phyloP scores from a whole-genome alignment of 208 protist genomes.

The Acanthamoeba sp. region DNA sequence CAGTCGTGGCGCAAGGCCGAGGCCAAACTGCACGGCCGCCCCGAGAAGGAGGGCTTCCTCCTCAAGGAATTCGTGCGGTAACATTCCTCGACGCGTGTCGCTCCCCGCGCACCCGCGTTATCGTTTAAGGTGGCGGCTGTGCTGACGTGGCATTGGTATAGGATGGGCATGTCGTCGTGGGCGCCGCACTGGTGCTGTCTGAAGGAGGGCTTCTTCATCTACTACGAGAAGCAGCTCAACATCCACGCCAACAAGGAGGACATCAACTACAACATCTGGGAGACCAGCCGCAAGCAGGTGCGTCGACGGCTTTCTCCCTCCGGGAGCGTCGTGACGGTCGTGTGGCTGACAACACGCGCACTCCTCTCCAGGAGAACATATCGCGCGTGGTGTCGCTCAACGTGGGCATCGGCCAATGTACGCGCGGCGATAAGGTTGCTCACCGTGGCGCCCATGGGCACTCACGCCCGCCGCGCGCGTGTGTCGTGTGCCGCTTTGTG shows the following conservation, averaged over 20 bases:
- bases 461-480: too few relatives aligned
- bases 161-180: not conserved
- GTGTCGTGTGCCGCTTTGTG: too few relatives aligned
- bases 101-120: too few relatives aligned
- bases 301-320: not conserved
- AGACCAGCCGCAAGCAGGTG: not conserved
- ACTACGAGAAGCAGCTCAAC: conserved; percentile 32
- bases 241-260: not conserved
- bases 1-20: not conserved
- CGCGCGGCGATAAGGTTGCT: not conserved
- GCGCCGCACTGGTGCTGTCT: conserved; percentile 5
- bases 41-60: conserved; percentile 11
- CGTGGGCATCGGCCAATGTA: conserved; percentile 10
- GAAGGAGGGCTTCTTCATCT: not conserved
- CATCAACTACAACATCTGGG: conserved; percentile 20
- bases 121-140: not conserved
- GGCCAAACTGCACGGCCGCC: not conserved
- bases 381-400: conserved; percentile 7
- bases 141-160: not conserved
- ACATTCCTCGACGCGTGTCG: not conserved
- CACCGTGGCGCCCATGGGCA: too few relatives aligned
- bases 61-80: not conserved
- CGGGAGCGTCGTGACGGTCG: not conserved
- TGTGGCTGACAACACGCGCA: too few relatives aligned
- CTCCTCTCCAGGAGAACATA: not conserved